Base-by-base conservation (phyloP, 1,284 basidiomycete genomes). In the Papiliotrema fonsecae region DNA sequence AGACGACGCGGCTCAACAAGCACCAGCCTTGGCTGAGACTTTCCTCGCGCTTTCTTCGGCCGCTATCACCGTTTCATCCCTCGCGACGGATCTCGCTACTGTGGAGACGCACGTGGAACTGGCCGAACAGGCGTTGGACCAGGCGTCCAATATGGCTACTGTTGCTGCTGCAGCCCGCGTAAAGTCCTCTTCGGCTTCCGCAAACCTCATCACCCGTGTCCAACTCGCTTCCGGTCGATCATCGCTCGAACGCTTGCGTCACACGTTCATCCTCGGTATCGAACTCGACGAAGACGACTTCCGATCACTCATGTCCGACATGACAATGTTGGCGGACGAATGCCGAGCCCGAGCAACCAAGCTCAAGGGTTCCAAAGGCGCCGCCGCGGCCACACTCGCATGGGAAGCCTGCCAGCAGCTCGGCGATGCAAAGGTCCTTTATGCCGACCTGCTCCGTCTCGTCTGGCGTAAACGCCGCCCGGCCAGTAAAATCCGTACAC, bases 101-200 rank as follows among this genome's bases (percentile, higher is more conserved):
- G 68, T 68, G 18, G 69, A 73, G 14, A 42, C 54, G 9, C 60
- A 70, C 39, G 52, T 67, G 47, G 69, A 69, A 47, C 52, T 73
- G 4, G 62, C 68, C 31, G 70, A 71, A 46, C 64, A 70, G 42
- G 69, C 70, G 13, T 58, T 72, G 9, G 70, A 72, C 44, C 70
- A 72, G 50, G 70, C 71, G 11, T 66, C 65, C 28, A 69, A 71
- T 51, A 70, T 72, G 70, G 67, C 69, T 1, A 65, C 65, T 1
- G 52, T 69, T 3, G 62, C 65, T 18, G 62, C 60, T 1, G 48
- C 60, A 1, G 52, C 59, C 25, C 50, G 56, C 25, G 51, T 62
- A 42, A 59, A 60, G 39, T 58, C 59, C 1, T 55, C 59, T 9
- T 58, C 55, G 16, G 52, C 58, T 4, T 61, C 62, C 7, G 57